Base-by-base conservation (phyloP, 257 asterid genomes). In the Solanum medicagineum region DNA sequence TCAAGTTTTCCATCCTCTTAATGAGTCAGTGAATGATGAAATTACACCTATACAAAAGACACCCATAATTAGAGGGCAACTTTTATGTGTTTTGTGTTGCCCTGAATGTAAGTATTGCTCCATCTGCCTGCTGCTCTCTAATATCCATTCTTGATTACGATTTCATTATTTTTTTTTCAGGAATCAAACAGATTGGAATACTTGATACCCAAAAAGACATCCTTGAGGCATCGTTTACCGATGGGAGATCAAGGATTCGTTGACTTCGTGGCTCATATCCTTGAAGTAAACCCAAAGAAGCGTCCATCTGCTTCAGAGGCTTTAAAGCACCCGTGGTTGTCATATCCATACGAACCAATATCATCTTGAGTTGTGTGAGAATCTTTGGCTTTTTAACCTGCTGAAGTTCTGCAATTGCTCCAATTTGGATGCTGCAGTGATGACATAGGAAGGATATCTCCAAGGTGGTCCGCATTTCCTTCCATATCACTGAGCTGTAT, bases 181-280 rank as follows among this genome's bases (percentile, higher is more conserved):
- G 99, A 95, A 54, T 88, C 93, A 12, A 94, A 81, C 90, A 92
- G 97, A 86, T 89, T 97, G 87, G 99, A 97, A 87, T 97, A 92
- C 90, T 90, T 97, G 90, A 93, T 97, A 81, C 98, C 99, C 26
- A 96, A 96, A 85, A 96, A 96, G 92, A 91, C 99, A 29, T 94
- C 99, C 87, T 89, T 96, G 69, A 94, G 98, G 86, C 97, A 93
- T 91, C 93, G 99, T 24, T 88, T 94, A 90, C 99, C 99, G 68
- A 96, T 96, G 99, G 99, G 98, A 71, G 98, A 96, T 87, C 99
- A 96, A 90, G 98, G 99, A 36, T 96, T 96, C 90, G 92, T 95
- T 3, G 98, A 95, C 90, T 96, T 94, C 55, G 97, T 93, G 85
- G 92, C 87, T 88, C 93, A 95, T 90, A 91, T 96, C 66, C 98